Conservation (phyloP, 331 rosid genomes). For the Cydonia oblonga region DNA sequence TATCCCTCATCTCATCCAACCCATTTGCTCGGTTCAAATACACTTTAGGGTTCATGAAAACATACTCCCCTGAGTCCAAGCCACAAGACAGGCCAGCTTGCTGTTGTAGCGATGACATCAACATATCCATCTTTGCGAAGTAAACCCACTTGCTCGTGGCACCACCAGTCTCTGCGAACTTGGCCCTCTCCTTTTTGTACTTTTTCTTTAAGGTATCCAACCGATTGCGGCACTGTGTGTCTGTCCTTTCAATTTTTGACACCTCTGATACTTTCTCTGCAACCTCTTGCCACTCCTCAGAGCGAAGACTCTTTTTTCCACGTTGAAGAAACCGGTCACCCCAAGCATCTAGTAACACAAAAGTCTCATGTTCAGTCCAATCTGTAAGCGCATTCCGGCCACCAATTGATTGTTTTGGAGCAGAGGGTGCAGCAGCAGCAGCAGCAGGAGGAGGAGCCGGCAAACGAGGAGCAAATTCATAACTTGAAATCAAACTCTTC, state of each 20-base stretch:
- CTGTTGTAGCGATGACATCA: conserved; percentile 48
- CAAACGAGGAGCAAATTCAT: conserved; percentile 54
- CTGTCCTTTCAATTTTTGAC: conserved; percentile 55
- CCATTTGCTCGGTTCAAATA: conserved; percentile 52
- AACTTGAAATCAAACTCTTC: conserved; percentile 58
- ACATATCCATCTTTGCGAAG: conserved; percentile 51
- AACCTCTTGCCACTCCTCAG: conserved; percentile 79
- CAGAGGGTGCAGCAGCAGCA: conserved; percentile 22
- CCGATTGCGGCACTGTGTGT: conserved; percentile 70
- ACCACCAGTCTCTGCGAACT: conserved; percentile 21
- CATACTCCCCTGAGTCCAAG: conserved; percentile 52
- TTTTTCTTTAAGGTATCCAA: conserved; percentile 74
- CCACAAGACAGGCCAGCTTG: conserved; percentile 57
- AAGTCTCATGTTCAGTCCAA: conserved; percentile 67
- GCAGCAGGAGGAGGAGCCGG: conserved; percentile 24
- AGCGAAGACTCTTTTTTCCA: conserved; percentile 72
- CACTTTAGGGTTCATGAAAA: conserved; percentile 39
- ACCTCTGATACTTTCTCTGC: conserved; percentile 62
- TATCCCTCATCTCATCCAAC: conserved; percentile 51
- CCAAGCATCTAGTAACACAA: conserved; percentile 71
- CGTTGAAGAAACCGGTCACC: conserved; percentile 65
- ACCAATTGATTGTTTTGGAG: conserved; percentile 40
- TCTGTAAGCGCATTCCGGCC: conserved; percentile 60
- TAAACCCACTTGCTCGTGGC: conserved; percentile 51
- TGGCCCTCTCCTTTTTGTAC: conserved; percentile 65